phyloP scores from a whole-genome alignment of 768 basidiomycete species.

The Scleroderma citrinum region DNA sequence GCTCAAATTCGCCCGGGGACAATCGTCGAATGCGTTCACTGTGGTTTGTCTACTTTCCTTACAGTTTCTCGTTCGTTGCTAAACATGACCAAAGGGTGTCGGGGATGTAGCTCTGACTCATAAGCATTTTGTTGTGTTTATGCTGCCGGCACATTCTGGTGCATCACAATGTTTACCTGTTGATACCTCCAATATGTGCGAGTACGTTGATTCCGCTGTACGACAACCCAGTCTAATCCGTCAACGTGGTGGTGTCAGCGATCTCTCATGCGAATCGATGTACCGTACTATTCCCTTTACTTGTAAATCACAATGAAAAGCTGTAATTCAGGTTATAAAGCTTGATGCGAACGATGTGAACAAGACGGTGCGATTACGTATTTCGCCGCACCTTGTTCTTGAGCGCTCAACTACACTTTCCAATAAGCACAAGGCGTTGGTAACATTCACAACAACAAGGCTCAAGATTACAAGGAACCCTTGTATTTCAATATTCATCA shows the following conservation, averaged over 20 bases:
- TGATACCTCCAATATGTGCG: background rate
- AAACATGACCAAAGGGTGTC: constrained; percentile 54
- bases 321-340: background rate
- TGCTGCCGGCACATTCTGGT: background rate
- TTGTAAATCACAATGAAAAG: background rate
- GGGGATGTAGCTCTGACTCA: constrained; percentile 88
- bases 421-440: background rate
- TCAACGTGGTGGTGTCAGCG: background rate
- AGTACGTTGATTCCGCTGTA: background rate
- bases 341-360: background rate
- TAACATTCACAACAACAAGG: background rate
- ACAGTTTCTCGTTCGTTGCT: constrained; percentile 4
- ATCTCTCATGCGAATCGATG: background rate
- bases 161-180: background rate
- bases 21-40: constrained; percentile 94
- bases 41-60: constrained; percentile 57
- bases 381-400: background rate
- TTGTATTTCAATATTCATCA: constrained; percentile 13
- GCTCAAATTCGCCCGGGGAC: constrained; percentile 85
- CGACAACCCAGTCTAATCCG: no score
- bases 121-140: constrained; percentile 25
- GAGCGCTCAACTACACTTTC: background rate
- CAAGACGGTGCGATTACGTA: background rate
- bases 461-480: constrained; percentile 18
- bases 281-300: constrained; percentile 1